Evolutionary conservation across 192 early-diverging fungal genomes (phyloP), one percentile per base, ranked within the genome.

Genomic region (Backusella mclennaniae): DNA sequence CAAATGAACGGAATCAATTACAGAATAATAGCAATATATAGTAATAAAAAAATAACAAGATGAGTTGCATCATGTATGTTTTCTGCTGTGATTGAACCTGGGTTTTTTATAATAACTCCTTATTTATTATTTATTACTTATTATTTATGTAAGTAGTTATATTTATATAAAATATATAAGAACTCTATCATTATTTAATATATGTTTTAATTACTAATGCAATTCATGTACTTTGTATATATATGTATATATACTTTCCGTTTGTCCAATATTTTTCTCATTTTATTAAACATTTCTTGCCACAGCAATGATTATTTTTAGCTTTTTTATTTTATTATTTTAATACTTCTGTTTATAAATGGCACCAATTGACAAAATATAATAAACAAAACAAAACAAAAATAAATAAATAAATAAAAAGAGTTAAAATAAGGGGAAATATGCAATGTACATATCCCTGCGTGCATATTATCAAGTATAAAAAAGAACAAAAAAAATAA

Each of bases 401-500:
- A 17, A 44, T 17, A 44, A 44, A 39, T 39, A 33, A 33, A 33
- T 33, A 44, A 44, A 44, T 44, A 44, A 44, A 49, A 49, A 49
- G 46, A 49, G 46, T 49, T 49, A 49, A 49, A 49, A 49, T 49
- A n/a, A 49, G 46, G 46, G 46, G 46, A n/a, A 49, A n/a, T 49
- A 49, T 49, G 46, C 46, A 49, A 49, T 49, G 46, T n/a, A 15
- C 46, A 49, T 49, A 49, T 49, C 46, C 46, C 46, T 49, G 46
- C 46, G 46, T 49, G 46, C 46, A 49, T 49, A 49, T 49, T 21
- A 49, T 49, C 46, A 49, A 49, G 19, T 49, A 49, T 49, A 49
- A 49, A 70, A 42, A 70, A 41, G 35, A 39, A 70, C 39, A 70
- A 41, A 70, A 41, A 39, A 42, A 38, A 70, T 70, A 70, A 70